phyloP scores from a whole-genome alignment of 768 basidiomycete species.

The Termitomyces sp. region DNA sequence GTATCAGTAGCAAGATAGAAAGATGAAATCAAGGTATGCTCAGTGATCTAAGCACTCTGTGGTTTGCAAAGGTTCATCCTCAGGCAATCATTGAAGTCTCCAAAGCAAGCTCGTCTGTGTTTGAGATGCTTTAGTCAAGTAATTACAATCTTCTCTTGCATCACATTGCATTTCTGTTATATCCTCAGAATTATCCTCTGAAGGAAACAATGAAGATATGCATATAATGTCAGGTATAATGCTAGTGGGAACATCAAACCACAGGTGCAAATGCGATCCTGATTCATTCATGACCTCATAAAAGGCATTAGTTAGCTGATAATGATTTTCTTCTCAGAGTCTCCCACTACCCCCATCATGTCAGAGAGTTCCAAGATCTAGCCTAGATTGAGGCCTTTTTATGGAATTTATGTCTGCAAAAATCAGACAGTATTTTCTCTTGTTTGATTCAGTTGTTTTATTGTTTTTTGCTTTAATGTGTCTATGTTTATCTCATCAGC shows the following conservation, averaged over 20 bases:
- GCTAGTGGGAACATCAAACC: slow-evolving; percentile 25
- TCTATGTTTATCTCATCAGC: no score
- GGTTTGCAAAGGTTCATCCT: neutral
- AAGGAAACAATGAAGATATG: slow-evolving; percentile 8
- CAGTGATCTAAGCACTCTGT: slow-evolving; percentile 6
- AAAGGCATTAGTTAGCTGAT: slow-evolving; percentile 27
- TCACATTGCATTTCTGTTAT: slow-evolving; percentile 8
- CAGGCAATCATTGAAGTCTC: slow-evolving; percentile 16
- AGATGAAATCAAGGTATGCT: neutral
- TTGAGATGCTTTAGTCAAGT: neutral
- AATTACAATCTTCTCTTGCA: slow-evolving; percentile 4
- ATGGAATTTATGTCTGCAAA: no score
- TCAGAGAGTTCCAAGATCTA: no score
- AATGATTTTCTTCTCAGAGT: neutral
- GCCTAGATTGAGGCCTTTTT: no score
- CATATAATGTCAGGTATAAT: slow-evolving; percentile 1
- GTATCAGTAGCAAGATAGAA: neutral
- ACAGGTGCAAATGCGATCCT: slow-evolving; percentile 53
- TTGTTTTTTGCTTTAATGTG: no score
- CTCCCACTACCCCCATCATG: slow-evolving; percentile 17
- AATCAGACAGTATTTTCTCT: no score
- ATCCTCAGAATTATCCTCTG: slow-evolving; percentile 6
- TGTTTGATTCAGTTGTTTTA: no score
- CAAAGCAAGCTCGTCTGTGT: slow-evolving; percentile 17
- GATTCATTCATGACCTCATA: slow-evolving; percentile 53